Conservation (phyloP, 305 asterid genomes). For the Rubia balearica region DNA sequence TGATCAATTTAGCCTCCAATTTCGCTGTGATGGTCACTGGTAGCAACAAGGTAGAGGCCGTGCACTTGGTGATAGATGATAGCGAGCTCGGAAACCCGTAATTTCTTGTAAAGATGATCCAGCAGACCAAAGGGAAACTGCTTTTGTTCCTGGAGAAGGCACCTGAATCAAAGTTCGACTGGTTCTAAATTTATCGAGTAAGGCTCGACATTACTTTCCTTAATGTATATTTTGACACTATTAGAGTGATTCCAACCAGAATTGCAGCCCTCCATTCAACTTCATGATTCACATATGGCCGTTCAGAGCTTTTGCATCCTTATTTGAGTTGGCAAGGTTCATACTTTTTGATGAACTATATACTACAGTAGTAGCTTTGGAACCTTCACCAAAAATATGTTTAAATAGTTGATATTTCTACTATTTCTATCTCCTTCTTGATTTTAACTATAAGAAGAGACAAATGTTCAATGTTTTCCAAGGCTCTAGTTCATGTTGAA, state of each 20-base stretch:
- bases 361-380: no score
- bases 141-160: constrained; percentile 73
- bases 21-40: constrained; percentile 52
- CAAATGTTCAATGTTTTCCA: neutral
- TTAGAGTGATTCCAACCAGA: no score
- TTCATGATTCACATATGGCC: no score
- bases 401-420: neutral
- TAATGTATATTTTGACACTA: no score
- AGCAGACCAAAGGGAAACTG: constrained; percentile 53
- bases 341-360: no score
- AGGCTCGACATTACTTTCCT: constrained; percentile 15
- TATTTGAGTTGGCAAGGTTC: no score
- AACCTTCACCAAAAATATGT: no score
- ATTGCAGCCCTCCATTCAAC: no score
- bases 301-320: no score
- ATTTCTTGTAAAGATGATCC: constrained; percentile 60
- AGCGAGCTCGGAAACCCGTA: constrained; percentile 30
- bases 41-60: constrained; percentile 54
- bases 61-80: constrained; percentile 41
- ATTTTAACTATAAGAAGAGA: neutral
- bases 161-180: constrained; percentile 63
- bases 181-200: constrained; percentile 36
- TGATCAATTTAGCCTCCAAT: constrained; percentile 71
- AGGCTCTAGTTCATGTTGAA: neutral
- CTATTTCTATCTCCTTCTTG: neutral